phyloP scores from a whole-genome alignment of 2,329 filamentous ascomycete species.

The Phoma sp. region DNA sequence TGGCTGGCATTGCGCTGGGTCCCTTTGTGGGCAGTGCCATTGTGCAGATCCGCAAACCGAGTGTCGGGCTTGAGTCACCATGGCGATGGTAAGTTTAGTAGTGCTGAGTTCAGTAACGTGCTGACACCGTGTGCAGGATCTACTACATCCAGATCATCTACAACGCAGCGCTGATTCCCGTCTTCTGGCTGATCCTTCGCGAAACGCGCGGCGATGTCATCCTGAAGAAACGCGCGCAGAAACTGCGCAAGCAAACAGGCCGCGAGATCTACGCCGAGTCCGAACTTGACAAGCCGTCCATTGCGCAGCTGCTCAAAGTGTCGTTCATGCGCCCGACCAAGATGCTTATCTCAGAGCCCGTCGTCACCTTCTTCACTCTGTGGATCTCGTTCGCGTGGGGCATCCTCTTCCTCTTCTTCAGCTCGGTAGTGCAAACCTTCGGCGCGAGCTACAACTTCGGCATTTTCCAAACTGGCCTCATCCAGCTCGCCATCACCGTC shows the following conservation, averaged over 20 bases:
- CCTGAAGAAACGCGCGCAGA: slow-evolving; percentile 48
- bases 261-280: slow-evolving; percentile 37
- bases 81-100: slow-evolving; percentile 49
- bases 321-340: slow-evolving; percentile 51
- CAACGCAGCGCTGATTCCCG: slow-evolving; percentile 49
- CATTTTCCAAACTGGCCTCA: slow-evolving; percentile 43
- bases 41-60: slow-evolving; percentile 43
- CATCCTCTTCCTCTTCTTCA: slow-evolving; percentile 53
- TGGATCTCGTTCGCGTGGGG: slow-evolving; percentile 56
- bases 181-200: slow-evolving; percentile 52
- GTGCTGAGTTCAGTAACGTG: neutral
- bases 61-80: slow-evolving; percentile 24
- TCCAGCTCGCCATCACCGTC: slow-evolving; percentile 53
- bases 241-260: slow-evolving; percentile 48
- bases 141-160: slow-evolving; percentile 55
- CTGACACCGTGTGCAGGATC: slow-evolving; percentile 40
- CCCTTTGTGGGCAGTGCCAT: slow-evolving; percentile 53
- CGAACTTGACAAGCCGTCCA: slow-evolving; percentile 32
- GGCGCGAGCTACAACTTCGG: slow-evolving; percentile 46
- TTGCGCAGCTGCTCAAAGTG: slow-evolving; percentile 39
- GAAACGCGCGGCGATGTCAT: slow-evolving; percentile 54
- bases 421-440: slow-evolving; percentile 51
- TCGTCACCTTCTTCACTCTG: slow-evolving; percentile 53
- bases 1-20: slow-evolving; percentile 53
- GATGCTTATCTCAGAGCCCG: slow-evolving; percentile 52